Base-by-base conservation (phyloP, 768 basidiomycete genomes). In the Rhizopogon vesiculosus region DNA sequence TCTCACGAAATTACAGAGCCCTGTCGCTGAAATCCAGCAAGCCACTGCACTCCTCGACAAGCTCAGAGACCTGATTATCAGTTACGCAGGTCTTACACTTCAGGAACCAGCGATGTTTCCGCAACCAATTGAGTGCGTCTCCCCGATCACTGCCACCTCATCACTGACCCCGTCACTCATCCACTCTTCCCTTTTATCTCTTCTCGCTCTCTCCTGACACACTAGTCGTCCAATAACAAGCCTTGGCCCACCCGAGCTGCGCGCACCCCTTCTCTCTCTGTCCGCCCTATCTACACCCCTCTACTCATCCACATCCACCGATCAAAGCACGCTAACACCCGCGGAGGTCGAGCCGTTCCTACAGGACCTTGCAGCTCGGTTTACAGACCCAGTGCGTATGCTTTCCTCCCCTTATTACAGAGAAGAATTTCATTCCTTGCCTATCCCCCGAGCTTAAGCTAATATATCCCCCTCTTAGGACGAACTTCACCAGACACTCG, bases 101-200 rank as follows among this genome's bases (percentile, higher is more conserved):
- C 93, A 95, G 71, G 94, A 95, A 57, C 91, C 95, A 1, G 86
- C 85, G 40, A 95, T 98, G 88, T 98, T 99, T 61, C 90, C 93
- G 46, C 92, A 97, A 61, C 95, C 94, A 9, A 54, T 71, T 52
- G 80, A 83, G 93, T 91, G 69, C 56, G 81, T 74, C 25, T 45
- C 15, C 33, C 13, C 12, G 12, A 35, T 31, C 35, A 38, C 35
- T 38, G 35, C 19, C 15, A 40, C 42, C 3, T 42, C 18, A 13
- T 45, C 7, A 31, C 19, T 40, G 35, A 39, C 15, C 15, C 15
- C 22, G 33, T 35, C 13, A 18, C 15, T 10, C 16, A 25, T 33
- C 39, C 13, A 15, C 25, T 25, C 25, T 4, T 25, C 25, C 25
- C 25, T 25, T 25, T 25, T 25, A 25, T 25, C 25, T 25, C 25